Conservation (phyloP, 129 eudicot genomes). For the Centella asiatica region DNA sequence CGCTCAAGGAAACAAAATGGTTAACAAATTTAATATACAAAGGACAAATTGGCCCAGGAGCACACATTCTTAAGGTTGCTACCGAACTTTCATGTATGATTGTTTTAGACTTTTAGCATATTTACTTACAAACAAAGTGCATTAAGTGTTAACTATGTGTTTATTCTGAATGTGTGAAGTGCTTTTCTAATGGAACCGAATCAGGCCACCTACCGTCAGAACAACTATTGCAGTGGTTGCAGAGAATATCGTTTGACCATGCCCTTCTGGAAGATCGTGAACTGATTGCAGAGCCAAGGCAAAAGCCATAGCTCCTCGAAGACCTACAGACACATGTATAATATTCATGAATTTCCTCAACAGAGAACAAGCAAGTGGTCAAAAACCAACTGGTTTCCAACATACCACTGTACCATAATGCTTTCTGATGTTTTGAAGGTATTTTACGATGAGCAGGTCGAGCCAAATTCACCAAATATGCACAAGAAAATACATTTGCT, state of each 20-base stretch:
- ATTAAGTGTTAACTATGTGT: neutral
- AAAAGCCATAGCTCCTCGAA: conserved; percentile 99
- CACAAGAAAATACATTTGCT: conserved; percentile 93
- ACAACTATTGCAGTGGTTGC: conserved; percentile 98
- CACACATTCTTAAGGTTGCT: too few relatives aligned
- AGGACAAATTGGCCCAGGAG: too few relatives aligned
- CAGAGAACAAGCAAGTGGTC: conserved; percentile 6
- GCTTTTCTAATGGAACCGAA: neutral
- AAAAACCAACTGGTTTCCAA: conserved; percentile 8
- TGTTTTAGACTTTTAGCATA: too few relatives aligned
- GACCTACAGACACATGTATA: conserved; percentile 46
- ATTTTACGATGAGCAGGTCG: conserved; percentile 81
- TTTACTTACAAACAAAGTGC: neutral
- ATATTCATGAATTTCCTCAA: neutral
- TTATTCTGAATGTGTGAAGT: too few relatives aligned
- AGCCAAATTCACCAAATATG: conserved; percentile 81
- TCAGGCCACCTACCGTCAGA: conserved; percentile 54
- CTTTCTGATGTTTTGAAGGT: conserved; percentile 93
- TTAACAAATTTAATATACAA: too few relatives aligned
- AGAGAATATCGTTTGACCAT: conserved; percentile 93
- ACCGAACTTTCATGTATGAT: too few relatives aligned
- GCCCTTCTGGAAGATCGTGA: conserved; percentile 99
- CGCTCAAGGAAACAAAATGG: too few relatives aligned
- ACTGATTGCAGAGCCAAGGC: conserved; percentile 98
- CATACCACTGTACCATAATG: conserved; percentile 99